These are phyloP conservation scores for Erythrobasidium hasegawianum DNA, from an alignment of 1,284 basidiomycete genomes.

Conservation along the genomic window DNA sequence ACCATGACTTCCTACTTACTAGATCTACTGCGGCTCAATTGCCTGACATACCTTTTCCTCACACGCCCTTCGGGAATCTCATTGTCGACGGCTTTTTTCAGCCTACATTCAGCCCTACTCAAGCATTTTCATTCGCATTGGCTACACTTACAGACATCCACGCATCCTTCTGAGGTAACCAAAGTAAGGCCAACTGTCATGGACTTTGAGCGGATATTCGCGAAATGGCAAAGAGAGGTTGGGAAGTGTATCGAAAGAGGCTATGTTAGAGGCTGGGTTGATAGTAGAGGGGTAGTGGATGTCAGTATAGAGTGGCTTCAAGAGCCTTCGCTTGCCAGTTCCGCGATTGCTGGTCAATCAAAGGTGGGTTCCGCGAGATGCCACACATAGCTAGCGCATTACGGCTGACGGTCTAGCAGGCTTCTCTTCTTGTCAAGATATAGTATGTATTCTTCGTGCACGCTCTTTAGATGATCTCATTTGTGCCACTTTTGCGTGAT, in stretches of 20 bases:
- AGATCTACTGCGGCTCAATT: constrained; percentile 11
- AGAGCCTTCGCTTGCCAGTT: not conserved
- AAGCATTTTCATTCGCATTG: constrained; percentile 27
- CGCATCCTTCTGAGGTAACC: constrained; percentile 9
- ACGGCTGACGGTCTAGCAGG: too few relatives aligned
- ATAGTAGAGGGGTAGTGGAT: constrained; percentile 12
- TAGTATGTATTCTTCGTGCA: too few relatives aligned
- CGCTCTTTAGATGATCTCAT: too few relatives aligned
- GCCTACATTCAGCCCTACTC: constrained; percentile 8
- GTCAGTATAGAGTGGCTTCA: not conserved
- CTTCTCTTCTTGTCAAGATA: too few relatives aligned
- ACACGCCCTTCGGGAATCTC: not conserved
- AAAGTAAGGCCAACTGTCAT: constrained; percentile 20
- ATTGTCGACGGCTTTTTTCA: constrained; percentile 14
- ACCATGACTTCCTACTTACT: constrained; percentile 22
- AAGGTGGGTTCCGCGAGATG: too few relatives aligned
- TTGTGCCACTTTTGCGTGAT: too few relatives aligned
- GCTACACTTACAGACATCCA: constrained; percentile 25
- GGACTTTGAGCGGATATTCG: constrained; percentile 31
- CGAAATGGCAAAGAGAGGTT: constrained; percentile 25
- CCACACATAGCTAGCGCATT: too few relatives aligned
- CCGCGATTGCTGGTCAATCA: too few relatives aligned
- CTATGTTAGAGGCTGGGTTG: constrained; percentile 23
- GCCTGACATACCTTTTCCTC: constrained; percentile 24
- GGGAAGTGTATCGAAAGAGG: constrained; percentile 24